These are phyloP conservation scores for Hypomyces rosellus DNA, from an alignment of 2,329 filamentous ascomycete species.

Conservation along the genomic window DNA sequence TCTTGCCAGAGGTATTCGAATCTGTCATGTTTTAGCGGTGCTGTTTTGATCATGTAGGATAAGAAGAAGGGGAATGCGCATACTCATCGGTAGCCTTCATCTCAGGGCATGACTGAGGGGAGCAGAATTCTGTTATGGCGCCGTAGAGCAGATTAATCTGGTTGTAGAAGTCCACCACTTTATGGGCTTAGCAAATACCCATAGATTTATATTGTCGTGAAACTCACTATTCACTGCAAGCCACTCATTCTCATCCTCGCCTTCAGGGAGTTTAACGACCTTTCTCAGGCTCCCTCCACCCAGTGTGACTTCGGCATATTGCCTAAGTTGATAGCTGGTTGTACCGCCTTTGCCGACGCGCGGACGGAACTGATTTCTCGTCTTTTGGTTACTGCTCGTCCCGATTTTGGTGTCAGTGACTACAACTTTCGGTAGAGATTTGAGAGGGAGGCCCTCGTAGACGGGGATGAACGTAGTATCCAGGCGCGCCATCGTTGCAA, in stretches of 20 bases:
- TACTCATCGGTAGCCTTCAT: constrained; percentile 99
- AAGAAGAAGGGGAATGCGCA: constrained; percentile 19
- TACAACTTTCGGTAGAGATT: constrained; percentile 13
- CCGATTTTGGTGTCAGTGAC: constrained; percentile 24
- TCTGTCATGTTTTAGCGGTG: constrained; percentile 34
- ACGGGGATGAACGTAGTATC: constrained; percentile 27
- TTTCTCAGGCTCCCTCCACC: constrained; percentile 92
- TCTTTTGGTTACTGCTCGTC: constrained; percentile 68
- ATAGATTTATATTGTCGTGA: no score
- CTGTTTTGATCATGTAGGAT: not conserved
- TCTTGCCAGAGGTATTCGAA: constrained; percentile 99
- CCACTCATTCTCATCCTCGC: constrained; percentile 98
- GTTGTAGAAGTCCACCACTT: constrained; percentile 99
- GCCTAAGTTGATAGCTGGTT: constrained; percentile 84
- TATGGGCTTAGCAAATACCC: not conserved
- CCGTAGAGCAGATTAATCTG: constrained; percentile 99
- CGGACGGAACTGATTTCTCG: constrained; percentile 85
- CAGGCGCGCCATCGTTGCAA: constrained; percentile 24
- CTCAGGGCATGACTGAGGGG: constrained; percentile 90
- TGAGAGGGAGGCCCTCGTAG: constrained; percentile 22
- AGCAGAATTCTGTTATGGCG: constrained; percentile 98
- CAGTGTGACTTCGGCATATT: constrained; percentile 95
- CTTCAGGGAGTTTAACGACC: constrained; percentile 93
- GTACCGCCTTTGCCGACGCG: constrained; percentile 82
- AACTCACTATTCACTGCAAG: constrained; percentile 85